Evolutionary conservation across 2,329 filamentous ascomycete species (phyloP).

Genomic region (Chaetothyriales sp.): DNA sequence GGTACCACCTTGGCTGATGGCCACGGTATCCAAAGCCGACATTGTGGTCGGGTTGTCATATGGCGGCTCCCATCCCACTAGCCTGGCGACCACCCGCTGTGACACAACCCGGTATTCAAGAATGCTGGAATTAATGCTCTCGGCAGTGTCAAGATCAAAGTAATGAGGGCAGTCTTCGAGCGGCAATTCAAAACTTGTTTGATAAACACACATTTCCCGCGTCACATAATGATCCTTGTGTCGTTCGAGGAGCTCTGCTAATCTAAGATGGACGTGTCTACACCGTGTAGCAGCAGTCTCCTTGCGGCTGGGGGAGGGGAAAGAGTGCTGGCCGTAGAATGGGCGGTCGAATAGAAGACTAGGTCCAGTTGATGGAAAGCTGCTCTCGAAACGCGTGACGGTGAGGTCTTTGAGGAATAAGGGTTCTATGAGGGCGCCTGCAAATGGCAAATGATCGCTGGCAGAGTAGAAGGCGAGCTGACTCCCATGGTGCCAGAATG

Average conservation of each 20-base stretch:
- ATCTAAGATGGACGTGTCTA: neutral
- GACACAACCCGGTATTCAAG: neutral
- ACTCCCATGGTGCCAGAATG: conserved; percentile 10
- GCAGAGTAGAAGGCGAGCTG: conserved; percentile 9
- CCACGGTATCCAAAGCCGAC: conserved; percentile 23
- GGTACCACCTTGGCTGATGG: conserved; percentile 21
- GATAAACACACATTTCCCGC: conserved; percentile 25
- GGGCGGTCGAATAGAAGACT: conserved; percentile 26
- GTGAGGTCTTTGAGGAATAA: neutral
- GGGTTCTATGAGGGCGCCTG: neutral
- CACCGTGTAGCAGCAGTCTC: neutral
- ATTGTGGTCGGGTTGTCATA: conserved; percentile 20
- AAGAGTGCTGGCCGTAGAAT: conserved; percentile 25
- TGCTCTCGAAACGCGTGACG: neutral
- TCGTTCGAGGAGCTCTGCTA: neutral
- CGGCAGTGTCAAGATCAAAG: conserved; percentile 21
- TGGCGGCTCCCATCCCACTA: conserved; percentile 2
- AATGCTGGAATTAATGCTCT: neutral
- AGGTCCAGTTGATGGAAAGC: conserved; percentile 9
- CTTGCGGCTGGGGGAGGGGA: conserved; percentile 4
- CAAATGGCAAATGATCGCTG: conserved; percentile 7
- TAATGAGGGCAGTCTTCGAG: conserved; percentile 21
- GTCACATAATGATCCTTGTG: conserved; percentile 8
- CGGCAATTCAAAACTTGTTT: conserved; percentile 20
- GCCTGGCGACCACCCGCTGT: conserved; percentile 1